Evolutionary conservation across 345 rosid genomes (phyloP).

Genomic region (Ceriops tagal): DNA sequence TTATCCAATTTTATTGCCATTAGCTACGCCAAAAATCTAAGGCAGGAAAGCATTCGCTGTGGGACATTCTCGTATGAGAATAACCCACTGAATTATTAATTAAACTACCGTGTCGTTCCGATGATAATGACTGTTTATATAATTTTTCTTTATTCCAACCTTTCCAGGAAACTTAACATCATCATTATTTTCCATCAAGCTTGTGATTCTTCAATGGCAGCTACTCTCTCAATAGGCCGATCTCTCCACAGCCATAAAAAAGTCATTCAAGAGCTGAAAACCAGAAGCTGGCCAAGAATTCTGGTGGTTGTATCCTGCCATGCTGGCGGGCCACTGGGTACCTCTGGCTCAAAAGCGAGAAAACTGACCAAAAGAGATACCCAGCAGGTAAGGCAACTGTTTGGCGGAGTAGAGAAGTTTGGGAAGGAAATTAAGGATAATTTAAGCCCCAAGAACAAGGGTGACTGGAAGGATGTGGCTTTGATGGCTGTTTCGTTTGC

Average conservation of each 20-base stretch:
- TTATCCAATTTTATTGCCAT: too few species aligned
- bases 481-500: constrained; percentile 86
- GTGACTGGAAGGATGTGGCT: constrained; percentile 73
- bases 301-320: constrained; percentile 18
- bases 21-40: too few species aligned
- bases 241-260: constrained; percentile 9
- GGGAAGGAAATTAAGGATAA: constrained; percentile 39
- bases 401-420: constrained; percentile 23
- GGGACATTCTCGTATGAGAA: too few species aligned
- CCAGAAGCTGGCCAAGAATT: constrained; percentile 15
- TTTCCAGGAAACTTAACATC: background rate
- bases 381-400: constrained; percentile 13
- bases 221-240: constrained; percentile 30
- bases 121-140: background rate
- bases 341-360: constrained; percentile 18
- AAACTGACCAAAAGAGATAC: constrained; percentile 28
- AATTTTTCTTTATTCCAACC: background rate
- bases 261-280: constrained; percentile 15
- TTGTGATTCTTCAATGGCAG: constrained; percentile 36
- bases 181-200: background rate
- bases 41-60: background rate
- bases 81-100: too few species aligned
- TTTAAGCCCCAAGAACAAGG: constrained; percentile 58
- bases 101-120: background rate
- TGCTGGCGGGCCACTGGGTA: constrained; percentile 24